These are phyloP conservation scores for Corymbia citriodora DNA, from an alignment of 441 rosid species.

Conservation along the genomic window DNA sequence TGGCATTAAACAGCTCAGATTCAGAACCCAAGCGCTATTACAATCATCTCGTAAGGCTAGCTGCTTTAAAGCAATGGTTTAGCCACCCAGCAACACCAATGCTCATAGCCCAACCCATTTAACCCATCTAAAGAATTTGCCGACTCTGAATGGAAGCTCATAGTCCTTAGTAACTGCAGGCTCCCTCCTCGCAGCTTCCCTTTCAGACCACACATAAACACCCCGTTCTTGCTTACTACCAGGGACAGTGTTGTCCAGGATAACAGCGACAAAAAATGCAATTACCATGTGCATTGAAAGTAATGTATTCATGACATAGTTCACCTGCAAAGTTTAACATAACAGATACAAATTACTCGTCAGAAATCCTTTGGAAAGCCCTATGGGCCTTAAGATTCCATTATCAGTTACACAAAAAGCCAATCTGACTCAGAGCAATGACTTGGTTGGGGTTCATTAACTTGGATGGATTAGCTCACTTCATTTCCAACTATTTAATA, in stretches of 20 bases:
- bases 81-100: background rate
- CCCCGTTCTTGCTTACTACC: slow-evolving; percentile 92
- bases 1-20: background rate
- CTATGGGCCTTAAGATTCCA: background rate
- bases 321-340: slow-evolving; percentile 48
- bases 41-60: background rate
- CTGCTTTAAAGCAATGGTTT: slow-evolving; percentile 4
- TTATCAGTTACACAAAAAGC: background rate
- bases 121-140: slow-evolving; percentile 87
- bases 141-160: slow-evolving; percentile 77
- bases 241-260: slow-evolving; percentile 92
- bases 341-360: background rate
- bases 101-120: slow-evolving; percentile 88
- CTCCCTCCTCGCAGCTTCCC: slow-evolving; percentile 81
- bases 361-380: background rate
- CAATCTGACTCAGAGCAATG: background rate
- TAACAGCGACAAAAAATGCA: slow-evolving; percentile 84
- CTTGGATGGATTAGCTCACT: background rate
- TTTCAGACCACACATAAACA: slow-evolving; percentile 84
- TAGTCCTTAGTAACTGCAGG: slow-evolving; percentile 81
- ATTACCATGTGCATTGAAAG: slow-evolving; percentile 78
- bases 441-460: background rate
- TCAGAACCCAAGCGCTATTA: background rate
- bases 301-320: slow-evolving; percentile 79
- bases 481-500: background rate